Base-by-base conservation (phyloP, 2,329 filamentous ascomycete species). In the Talaromyces atroroseus region DNA sequence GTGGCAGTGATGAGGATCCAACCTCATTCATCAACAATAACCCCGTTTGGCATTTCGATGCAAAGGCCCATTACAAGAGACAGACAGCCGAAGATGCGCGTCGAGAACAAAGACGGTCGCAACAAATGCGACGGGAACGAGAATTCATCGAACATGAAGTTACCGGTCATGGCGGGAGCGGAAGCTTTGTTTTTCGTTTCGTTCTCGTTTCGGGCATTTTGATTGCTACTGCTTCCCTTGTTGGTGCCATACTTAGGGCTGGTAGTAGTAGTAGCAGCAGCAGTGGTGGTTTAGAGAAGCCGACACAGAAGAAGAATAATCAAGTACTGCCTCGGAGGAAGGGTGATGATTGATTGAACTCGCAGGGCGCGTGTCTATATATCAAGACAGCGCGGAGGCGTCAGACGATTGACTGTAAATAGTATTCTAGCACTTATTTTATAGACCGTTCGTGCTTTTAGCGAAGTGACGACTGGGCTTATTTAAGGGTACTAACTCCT, bases 11-110 rank as follows among this genome's bases (percentile, higher is more conserved):
- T 2, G 68, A 72, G 11, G 70, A 74, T 60, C 67, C 69, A 23
- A 65, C 62, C n/a, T 64, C 66, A 14, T 75, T 75, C 54, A 70
- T 74, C 49, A 54, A 69, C 52, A 62, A 69, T 32, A 75, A 82
- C 55, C 78, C 85, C 34, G 78, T 90, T 32, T 83, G 85, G 62
- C 89, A 96, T 74, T 99, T 96, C 64, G 87, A 97, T 74, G 81
- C 82, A 42, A 77, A 75, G 44, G 79, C 81, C 10, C 92, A 96
- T 72, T 83, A 85, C 64, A 79, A 83, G 60, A 95, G 90, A 58
- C 90, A 95, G 61, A 78, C 81, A 50, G 76, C 80, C 34, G 79
- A 88, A 63, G 82, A 89, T 61, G 71, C 74, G 68, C 67, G 80
- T 2, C 50, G 56, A 8, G 26, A 58, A 42, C 46, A 50, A 29